Conservation (phyloP, 331 rosid genomes). For the Erythrophleum ivorense region DNA sequence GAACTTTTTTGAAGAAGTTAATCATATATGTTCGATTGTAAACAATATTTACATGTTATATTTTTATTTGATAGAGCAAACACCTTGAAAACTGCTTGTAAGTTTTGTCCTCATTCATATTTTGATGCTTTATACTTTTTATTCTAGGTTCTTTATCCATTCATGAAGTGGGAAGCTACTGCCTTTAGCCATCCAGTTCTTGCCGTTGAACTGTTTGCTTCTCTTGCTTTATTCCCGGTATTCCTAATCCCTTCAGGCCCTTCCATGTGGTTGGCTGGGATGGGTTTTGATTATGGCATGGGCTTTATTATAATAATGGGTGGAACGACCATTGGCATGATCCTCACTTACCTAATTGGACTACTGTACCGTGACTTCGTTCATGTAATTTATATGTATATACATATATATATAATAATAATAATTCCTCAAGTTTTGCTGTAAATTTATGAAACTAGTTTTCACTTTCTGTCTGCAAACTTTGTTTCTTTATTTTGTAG, state of each 20-base stretch:
- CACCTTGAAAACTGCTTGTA: background rate
- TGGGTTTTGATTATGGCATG: slow-evolving; percentile 92
- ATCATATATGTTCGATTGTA: background rate
- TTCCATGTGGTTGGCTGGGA: slow-evolving; percentile 99
- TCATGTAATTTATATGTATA: slow-evolving; percentile 66
- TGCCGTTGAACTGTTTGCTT: slow-evolving; percentile 81
- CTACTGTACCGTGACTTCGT: slow-evolving; percentile 72
- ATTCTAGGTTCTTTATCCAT: slow-evolving; percentile 73
- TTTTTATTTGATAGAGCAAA: background rate
- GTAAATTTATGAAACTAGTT: background rate
- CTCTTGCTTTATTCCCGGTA: slow-evolving; percentile 86
- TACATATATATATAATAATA: background rate
- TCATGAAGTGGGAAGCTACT: slow-evolving; percentile 94
- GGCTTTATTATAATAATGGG: slow-evolving; percentile 85
- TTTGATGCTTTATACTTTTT: slow-evolving; percentile 26
- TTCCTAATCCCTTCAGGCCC: slow-evolving; percentile 91
- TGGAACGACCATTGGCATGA: slow-evolving; percentile 96
- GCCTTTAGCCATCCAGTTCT: slow-evolving; percentile 92
- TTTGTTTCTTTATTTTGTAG: slow-evolving; percentile 50
- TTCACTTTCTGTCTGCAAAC: slow-evolving; percentile 24
- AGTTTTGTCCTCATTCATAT: slow-evolving; percentile 23
- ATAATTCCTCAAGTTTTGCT: background rate
- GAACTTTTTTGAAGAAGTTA: background rate
- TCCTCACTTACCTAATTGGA: slow-evolving; percentile 87
- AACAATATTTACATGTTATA: background rate